phyloP scores from a whole-genome alignment of 805 yeast species.

The Ogataea pignaliae region DNA sequence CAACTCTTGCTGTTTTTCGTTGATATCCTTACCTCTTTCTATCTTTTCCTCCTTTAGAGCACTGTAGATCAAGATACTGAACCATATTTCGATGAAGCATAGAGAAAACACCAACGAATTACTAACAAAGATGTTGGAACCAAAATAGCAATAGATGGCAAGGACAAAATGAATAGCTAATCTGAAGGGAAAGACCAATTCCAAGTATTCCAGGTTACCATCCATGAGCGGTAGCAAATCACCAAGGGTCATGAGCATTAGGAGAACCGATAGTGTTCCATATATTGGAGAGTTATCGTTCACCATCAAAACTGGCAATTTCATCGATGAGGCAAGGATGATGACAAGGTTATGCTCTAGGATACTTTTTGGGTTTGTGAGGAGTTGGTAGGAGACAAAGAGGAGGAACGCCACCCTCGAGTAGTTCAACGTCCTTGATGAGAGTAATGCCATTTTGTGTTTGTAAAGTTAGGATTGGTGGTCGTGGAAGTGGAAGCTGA shows the following conservation, averaged over 20 bases:
- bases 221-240: constrained; percentile 60
- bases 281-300: constrained; percentile 30
- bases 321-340: constrained; percentile 28
- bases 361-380: constrained; percentile 22
- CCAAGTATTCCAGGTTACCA: constrained; percentile 44
- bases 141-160: constrained; percentile 45
- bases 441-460: constrained; percentile 24
- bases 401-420: constrained; percentile 18
- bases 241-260: constrained; percentile 39
- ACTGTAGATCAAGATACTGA: constrained; percentile 56
- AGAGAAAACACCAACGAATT: constrained; percentile 59
- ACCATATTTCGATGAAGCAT: constrained; percentile 65
- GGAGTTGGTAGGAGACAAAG: constrained; percentile 19
- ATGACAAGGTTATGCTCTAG: constrained; percentile 28
- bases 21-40: constrained; percentile 31
- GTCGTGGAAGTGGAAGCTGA: too few species aligned
- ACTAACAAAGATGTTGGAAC: constrained; percentile 43
- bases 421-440: constrained; percentile 21
- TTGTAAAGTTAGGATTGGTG: too few species aligned
- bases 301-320: constrained; percentile 28
- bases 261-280: constrained; percentile 46
- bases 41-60: constrained; percentile 62
- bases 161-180: constrained; percentile 44
- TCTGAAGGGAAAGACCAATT: constrained; percentile 56
- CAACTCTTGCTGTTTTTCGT: constrained; percentile 12